phyloP scores from a whole-genome alignment of 2,329 filamentous ascomycete species.

The Aspergillus neoniger region DNA sequence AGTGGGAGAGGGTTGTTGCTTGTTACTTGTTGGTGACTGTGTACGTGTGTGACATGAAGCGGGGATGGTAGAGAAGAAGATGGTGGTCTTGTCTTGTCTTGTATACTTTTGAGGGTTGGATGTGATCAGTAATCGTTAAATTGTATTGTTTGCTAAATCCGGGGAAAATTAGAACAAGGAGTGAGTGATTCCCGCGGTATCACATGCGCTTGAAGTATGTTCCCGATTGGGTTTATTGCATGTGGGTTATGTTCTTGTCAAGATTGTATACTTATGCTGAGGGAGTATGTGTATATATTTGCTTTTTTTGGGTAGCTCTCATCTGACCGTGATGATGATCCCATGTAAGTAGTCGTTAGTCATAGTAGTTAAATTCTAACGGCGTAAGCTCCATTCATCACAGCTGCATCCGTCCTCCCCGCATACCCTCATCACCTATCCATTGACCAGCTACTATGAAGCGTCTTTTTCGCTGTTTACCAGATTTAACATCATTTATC shows the following conservation, averaged over 20 bases:
- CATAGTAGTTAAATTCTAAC: no score
- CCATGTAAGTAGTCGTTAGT: not conserved
- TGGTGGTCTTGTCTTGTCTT: not conserved
- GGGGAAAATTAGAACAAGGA: not conserved
- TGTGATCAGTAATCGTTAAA: not conserved
- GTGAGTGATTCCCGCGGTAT: not conserved
- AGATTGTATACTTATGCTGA: not conserved
- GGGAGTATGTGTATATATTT: not conserved
- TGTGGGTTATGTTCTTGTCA: not conserved
- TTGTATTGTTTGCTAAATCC: no score
- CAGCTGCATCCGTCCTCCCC: no score
- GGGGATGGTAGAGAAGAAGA: not conserved
- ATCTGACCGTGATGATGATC: not conserved
- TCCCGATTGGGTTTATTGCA: not conserved
- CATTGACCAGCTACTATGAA: no score
- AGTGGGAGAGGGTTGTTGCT: no score
- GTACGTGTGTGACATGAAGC: not conserved
- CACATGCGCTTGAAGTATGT: not conserved
- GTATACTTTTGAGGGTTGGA: not conserved
- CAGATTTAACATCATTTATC: no score
- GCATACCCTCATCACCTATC: no score
- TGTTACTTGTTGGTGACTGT: not conserved
- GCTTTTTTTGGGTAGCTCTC: not conserved
- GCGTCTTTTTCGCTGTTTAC: no score
- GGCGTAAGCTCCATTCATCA: no score